These are phyloP conservation scores for Suillus variegatus DNA, from an alignment of 768 basidiomycete species.

Conservation along the genomic window DNA sequence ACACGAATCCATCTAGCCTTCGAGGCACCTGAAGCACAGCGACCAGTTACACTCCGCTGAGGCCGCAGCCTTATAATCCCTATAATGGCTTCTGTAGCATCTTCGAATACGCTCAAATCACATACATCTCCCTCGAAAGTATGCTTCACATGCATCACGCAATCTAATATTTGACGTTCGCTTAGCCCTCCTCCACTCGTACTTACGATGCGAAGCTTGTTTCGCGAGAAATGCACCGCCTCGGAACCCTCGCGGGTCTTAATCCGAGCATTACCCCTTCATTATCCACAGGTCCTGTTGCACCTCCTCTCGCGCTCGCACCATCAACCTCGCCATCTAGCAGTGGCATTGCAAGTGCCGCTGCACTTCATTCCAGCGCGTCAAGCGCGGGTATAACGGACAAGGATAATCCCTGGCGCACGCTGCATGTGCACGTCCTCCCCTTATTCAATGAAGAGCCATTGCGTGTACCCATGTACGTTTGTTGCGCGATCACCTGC, in stretches of 20 bases:
- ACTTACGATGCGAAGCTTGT: constrained; percentile 83
- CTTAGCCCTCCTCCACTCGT: constrained; percentile 58
- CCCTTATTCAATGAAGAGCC: constrained; percentile 93
- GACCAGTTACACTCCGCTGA: constrained; percentile 41
- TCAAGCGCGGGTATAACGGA: constrained; percentile 36
- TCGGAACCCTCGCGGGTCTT: constrained; percentile 62
- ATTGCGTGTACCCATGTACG: constrained; percentile 80
- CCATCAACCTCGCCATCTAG: constrained; percentile 43
- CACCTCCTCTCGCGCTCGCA: constrained; percentile 44
- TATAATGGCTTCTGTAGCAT: constrained; percentile 30
- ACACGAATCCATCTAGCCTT: constrained; percentile 24
- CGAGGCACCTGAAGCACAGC: constrained; percentile 32
- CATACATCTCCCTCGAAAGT: constrained; percentile 38
- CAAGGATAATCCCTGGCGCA: constrained; percentile 75
- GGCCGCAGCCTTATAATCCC: constrained; percentile 22
- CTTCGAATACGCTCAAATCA: constrained; percentile 29
- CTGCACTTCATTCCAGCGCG: constrained; percentile 31
- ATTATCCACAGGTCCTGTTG: constrained; percentile 45
- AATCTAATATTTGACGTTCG: constrained; percentile 12
- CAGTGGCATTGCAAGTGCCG: constrained; percentile 28
- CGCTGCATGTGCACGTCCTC: constrained; percentile 83
- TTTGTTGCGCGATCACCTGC: constrained; percentile 9
- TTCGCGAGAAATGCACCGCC: constrained; percentile 82
- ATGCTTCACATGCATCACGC: constrained; percentile 8
- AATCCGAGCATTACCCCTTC: constrained; percentile 44